phyloP scores from a whole-genome alignment of 176 grass and related monocot genomes.

The Dendrocalamus sinicus region DNA sequence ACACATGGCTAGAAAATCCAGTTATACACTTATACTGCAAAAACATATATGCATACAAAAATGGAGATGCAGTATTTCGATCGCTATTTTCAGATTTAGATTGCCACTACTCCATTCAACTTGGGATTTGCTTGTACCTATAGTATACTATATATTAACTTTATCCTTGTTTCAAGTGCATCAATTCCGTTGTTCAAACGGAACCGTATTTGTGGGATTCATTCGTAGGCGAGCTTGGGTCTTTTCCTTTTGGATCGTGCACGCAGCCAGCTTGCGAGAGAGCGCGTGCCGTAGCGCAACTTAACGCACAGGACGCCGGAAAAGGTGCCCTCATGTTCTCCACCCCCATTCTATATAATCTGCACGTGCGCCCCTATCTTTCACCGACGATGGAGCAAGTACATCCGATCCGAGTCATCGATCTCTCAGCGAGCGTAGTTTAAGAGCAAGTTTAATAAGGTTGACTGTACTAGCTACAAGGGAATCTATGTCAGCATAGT shows the following conservation, averaged over 20 bases:
- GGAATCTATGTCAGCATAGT: no score
- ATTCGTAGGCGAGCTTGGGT: constrained; percentile 45
- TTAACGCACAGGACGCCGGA: constrained; percentile 59
- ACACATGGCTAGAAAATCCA: neutral
- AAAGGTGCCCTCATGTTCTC: constrained; percentile 56
- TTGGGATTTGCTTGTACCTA: neutral
- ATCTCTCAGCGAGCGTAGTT: no score
- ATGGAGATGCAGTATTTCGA: neutral
- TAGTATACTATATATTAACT: neutral
- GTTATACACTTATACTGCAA: neutral
- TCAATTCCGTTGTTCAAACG: constrained; percentile 47
- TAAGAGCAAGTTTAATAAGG: no score
- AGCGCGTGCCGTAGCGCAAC: constrained; percentile 17
- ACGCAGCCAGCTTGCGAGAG: neutral
- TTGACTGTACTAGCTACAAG: no score
- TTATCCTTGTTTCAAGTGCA: constrained; percentile 41
- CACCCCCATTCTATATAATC: neutral
- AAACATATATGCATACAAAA: neutral
- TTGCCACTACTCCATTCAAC: neutral
- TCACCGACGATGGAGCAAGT: no score
- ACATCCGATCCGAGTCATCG: no score
- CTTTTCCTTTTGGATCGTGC: constrained; percentile 45
- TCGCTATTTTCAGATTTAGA: neutral
- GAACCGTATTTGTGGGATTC: constrained; percentile 47
- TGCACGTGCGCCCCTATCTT: neutral